Conservation (phyloP, 2,329 filamentous ascomycete species). For the Fusarium napiforme region DNA sequence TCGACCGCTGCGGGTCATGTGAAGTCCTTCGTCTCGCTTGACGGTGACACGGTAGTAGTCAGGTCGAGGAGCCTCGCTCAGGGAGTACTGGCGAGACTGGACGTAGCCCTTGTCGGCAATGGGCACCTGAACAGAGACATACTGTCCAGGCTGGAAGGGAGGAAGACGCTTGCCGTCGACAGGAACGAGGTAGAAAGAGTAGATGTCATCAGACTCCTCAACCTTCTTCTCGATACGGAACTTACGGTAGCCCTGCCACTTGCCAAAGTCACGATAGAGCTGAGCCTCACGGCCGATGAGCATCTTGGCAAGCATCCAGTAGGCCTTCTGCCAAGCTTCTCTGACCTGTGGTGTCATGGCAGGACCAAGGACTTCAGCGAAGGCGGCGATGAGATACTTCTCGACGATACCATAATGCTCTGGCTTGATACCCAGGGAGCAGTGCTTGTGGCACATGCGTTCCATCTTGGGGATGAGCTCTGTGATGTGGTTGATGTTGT, state of each 20-base stretch:
- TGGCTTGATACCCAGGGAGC: conserved; percentile 73
- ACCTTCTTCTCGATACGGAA: conserved; percentile 74
- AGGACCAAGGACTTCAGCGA: conserved; percentile 73
- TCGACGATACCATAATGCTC: conserved; percentile 79
- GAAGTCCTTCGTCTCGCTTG: conserved; percentile 71
- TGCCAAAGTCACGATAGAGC: conserved; percentile 69
- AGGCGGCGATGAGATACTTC: conserved; percentile 73
- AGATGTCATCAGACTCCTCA: conserved; percentile 74
- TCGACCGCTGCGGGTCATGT: conserved; percentile 45
- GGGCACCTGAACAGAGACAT: conserved; percentile 71
- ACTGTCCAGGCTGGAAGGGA: conserved; percentile 75
- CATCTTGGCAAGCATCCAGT: conserved; percentile 78
- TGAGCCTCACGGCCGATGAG: conserved; percentile 74
- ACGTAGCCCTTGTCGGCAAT: conserved; percentile 67
- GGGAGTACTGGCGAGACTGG: conserved; percentile 78
- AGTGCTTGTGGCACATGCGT: conserved; percentile 77
- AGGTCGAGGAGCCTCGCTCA: conserved; percentile 71
- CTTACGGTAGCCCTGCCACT: conserved; percentile 74
- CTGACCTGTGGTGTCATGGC: conserved; percentile 71
- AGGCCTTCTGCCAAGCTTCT: conserved; percentile 76
- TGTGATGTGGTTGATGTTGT: conserved; percentile 73
- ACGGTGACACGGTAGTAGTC: conserved; percentile 77
- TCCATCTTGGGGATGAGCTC: conserved; percentile 65
- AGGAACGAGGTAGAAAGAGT: conserved; percentile 75
- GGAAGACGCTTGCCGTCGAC: conserved; percentile 71